Percentiles rank a stretch among this genome's conserved stretches.
Evolutionary conservation across 257 asterid species (phyloP).

Genomic region (Nicotiana attenuata): DNA sequence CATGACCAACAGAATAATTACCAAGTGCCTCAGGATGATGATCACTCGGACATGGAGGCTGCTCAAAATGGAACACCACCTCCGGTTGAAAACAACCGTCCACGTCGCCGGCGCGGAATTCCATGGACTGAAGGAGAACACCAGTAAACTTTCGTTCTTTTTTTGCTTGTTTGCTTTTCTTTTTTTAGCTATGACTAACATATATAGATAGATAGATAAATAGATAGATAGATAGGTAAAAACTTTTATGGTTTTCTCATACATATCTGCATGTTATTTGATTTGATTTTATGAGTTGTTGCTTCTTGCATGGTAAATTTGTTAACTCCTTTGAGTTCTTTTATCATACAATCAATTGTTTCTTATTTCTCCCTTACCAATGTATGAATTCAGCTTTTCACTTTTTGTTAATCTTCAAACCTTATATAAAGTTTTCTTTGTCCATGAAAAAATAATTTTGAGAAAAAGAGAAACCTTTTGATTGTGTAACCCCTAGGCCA

Average conservation of each 20-base stretch:
- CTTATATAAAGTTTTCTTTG: not conserved
- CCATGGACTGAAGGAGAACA: constrained; percentile 50
- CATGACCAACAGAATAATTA: not conserved
- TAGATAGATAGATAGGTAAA: too few relatives aligned
- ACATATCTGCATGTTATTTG: too few relatives aligned
- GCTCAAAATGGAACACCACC: not conserved
- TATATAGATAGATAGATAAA: too few relatives aligned
- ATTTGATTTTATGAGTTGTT: not conserved
- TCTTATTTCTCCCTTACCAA: too few relatives aligned
- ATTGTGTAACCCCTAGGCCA: not conserved
- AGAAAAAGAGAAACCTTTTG: not conserved
- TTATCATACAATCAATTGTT: not conserved
- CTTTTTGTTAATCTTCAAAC: not conserved
- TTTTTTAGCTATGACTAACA: not conserved
- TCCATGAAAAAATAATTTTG: not conserved
- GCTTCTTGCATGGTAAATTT: not conserved
- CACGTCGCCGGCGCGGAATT: constrained; percentile 18
- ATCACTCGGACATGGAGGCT: not conserved
- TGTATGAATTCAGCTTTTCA: not conserved
- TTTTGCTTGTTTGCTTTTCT: not conserved
- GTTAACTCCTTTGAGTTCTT: not conserved
- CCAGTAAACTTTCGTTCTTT: constrained; percentile 13
- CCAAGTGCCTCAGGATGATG: not conserved
- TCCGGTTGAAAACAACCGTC: not conserved
- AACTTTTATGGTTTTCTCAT: not conserved